These are phyloP conservation scores for Aspergillus coremiiformis DNA, from an alignment of 495 filamentous ascomycete species.

Conservation along the genomic window DNA sequence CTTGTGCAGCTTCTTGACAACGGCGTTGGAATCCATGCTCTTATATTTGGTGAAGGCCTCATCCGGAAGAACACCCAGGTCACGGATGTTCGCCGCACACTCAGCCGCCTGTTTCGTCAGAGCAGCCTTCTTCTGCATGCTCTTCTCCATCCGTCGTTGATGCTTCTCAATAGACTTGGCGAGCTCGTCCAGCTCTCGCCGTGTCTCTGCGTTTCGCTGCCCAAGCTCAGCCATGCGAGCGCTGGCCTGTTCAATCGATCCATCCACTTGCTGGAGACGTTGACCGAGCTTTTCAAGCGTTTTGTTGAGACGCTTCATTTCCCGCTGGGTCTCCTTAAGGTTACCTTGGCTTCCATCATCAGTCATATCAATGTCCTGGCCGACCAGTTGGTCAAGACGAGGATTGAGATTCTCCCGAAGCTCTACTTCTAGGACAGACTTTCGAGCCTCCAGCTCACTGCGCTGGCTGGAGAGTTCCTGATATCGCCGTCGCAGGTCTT, in stretches of 20 bases:
- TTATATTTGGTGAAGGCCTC: constrained; percentile 90
- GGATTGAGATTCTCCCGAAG: constrained; percentile 77
- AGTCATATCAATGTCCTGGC: constrained; percentile 64
- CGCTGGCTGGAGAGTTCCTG: constrained; percentile 65
- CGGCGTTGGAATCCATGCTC: constrained; percentile 65
- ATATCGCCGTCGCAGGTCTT: constrained; percentile 65
- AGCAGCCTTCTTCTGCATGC: constrained; percentile 74
- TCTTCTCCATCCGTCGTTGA: constrained; percentile 88
- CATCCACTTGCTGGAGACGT: constrained; percentile 65
- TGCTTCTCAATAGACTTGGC: constrained; percentile 75
- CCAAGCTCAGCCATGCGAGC: constrained; percentile 52
- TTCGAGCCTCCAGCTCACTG: constrained; percentile 72
- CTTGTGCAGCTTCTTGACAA: constrained; percentile 82
- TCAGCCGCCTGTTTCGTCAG: constrained; percentile 69
- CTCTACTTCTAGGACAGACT: constrained; percentile 73
- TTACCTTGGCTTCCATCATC: constrained; percentile 53
- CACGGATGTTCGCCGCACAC: constrained; percentile 78
- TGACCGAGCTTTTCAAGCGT: constrained; percentile 52
- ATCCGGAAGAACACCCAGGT: constrained; percentile 87
- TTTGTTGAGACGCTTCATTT: constrained; percentile 69
- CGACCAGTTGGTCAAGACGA: constrained; percentile 77
- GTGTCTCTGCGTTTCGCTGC: constrained; percentile 56
- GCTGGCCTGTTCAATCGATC: constrained; percentile 59
- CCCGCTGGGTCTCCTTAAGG: constrained; percentile 71
- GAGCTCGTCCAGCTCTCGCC: constrained; percentile 64